Evolutionary conservation across 2,329 filamentous ascomycete genomes (phyloP), one percentile per base, ranked within the genome.

Genomic region (Pestalotiopsis sp.): DNA sequence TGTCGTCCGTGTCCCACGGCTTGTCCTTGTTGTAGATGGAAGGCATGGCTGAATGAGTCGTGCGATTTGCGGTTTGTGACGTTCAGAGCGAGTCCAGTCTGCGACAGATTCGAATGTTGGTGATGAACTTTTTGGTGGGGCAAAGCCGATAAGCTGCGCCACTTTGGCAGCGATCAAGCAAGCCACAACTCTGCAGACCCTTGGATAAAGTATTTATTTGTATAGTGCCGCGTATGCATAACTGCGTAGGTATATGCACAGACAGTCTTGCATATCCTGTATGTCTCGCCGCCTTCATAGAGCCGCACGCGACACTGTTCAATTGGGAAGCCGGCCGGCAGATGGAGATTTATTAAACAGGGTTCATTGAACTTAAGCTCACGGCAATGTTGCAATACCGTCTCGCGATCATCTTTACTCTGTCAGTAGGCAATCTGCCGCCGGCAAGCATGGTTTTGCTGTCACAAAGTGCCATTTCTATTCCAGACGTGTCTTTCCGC

Each of bases 1-100:
- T 93, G 77, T 98, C 96, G 71, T 97, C 95, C 68, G 95, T 97
- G 77, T 98, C 95, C 95, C 95, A 97, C 67, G 94, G 93, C 81
- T 97, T 97, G 3, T 97, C 93, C 74, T 67, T 67, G 23, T 69
- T 68, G 59, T 66, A 52, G 13, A 55, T 68, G 36, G 66, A 69
- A 25, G 65, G 66, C 68, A 68, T 69, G 12, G 12, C 57, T 65
- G 41, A 49, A 13, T 27, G 61, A 12, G 9, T 45, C 25, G 31
- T 45, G 38, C 31, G 31, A 57, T 20, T 17, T 25, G 59, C 27
- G 27, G 59, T n/a, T 20, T 2, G 59, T n/a, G 12, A 60, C 20
- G 25, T 25, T 23, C 12, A 60, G 58, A 38, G 58, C 17, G n/a
- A n/a, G 17, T 52, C 17, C 45, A 52, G 45, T 17, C 27, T 59